Percentiles rank a stretch among this genome's conserved stretches.
These are phyloP conservation scores for Geotrichum australiense DNA, from an alignment of 1,139 yeast species.

Conservation along the genomic window DNA sequence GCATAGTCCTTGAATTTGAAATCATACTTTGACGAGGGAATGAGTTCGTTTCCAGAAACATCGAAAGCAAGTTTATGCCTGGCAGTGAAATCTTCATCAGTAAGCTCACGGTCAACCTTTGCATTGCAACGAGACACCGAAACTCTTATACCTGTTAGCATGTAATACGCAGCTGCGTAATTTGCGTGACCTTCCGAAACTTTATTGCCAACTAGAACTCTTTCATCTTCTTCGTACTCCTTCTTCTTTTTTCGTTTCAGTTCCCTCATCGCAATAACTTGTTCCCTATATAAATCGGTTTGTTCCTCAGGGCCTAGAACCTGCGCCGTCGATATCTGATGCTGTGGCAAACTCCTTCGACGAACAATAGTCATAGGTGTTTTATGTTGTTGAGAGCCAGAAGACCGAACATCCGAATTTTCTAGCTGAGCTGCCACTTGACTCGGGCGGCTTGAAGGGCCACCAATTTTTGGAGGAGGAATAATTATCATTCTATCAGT, in stretches of 20 bases:
- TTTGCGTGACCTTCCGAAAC: slow-evolving; percentile 91
- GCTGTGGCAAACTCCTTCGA: slow-evolving; percentile 17
- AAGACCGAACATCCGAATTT: slow-evolving; percentile 5
- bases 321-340: slow-evolving; percentile 10
- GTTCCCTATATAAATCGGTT: slow-evolving; percentile 17
- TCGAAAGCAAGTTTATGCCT: slow-evolving; percentile 81
- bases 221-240: slow-evolving; percentile 50
- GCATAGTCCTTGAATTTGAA: slow-evolving; percentile 95
- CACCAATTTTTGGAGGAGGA: too few species aligned
- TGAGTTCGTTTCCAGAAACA: slow-evolving; percentile 77
- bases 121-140: slow-evolving; percentile 85
- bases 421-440: too few species aligned
- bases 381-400: slow-evolving; percentile 13
- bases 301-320: slow-evolving; percentile 13
- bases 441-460: too few species aligned
- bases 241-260: slow-evolving; percentile 36
- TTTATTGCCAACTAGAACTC: slow-evolving; percentile 68
- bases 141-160: slow-evolving; percentile 94
- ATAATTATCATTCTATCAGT: too few species aligned
- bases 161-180: slow-evolving; percentile 90
- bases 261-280: slow-evolving; percentile 31
- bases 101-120: slow-evolving; percentile 69
- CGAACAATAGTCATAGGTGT: slow-evolving; percentile 15
- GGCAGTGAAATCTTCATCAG: slow-evolving; percentile 60
- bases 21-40: slow-evolving; percentile 90